A percentile compares a stretch with the other conserved stretches of the same genome.
These are phyloP conservation scores for Hanseniaspora lachancei DNA, from an alignment of 805 yeast genomes.

Conservation along the genomic window DNA sequence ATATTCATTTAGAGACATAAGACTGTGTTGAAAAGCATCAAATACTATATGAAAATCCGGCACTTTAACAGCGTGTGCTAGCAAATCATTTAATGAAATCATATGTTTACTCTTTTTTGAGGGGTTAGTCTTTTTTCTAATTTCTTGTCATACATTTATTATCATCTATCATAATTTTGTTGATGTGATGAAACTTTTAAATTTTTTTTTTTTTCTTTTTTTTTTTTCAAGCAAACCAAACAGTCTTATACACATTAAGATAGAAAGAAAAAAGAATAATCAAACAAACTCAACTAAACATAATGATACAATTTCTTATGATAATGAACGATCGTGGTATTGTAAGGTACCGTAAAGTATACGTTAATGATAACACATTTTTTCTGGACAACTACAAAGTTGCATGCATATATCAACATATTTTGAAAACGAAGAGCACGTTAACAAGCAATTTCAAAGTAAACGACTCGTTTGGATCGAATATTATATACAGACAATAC, in stretches of 20 bases:
- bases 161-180: too few species aligned
- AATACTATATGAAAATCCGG: not conserved
- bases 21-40: not conserved
- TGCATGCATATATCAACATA: not conserved
- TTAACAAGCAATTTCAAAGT: not conserved
- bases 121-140: not conserved
- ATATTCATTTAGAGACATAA: not conserved
- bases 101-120: not conserved
- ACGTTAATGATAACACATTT: not conserved
- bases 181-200: too few species aligned
- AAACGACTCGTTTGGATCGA: not conserved
- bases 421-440: not conserved
- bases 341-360: not conserved
- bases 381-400: not conserved
- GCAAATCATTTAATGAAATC: not conserved
- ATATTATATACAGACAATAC: not conserved
- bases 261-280: not conserved
- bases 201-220: too few species aligned
- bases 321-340: constrained; percentile 1
- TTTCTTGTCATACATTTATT: too few species aligned
- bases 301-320: not conserved
- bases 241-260: not conserved
- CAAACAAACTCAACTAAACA: not conserved
- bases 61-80: not conserved
- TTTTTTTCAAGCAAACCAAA: not conserved